A percentile compares a stretch with the other conserved stretches of the same genome.
Conservation (phyloP, 345 rosid species). For the Dimocarpus longan region DNA sequence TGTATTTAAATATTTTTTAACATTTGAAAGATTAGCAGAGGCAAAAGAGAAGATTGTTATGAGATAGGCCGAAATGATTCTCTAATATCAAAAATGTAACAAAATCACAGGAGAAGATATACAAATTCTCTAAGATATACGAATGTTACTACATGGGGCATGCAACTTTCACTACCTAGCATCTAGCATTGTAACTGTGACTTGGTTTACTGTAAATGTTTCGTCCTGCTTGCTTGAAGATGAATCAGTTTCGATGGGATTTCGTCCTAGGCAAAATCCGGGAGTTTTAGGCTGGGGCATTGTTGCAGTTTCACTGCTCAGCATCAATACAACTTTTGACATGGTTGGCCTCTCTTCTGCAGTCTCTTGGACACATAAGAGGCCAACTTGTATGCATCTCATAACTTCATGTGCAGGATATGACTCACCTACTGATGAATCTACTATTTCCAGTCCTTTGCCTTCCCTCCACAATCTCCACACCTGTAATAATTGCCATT, state of each 20-base stretch:
- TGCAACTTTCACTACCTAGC: constrained; percentile 46
- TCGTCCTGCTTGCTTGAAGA: constrained; percentile 56
- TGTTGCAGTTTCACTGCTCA: constrained; percentile 61
- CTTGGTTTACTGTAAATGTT: constrained; percentile 71
- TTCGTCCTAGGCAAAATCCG: constrained; percentile 63
- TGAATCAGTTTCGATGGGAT: constrained; percentile 51
- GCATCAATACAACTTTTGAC: constrained; percentile 65
- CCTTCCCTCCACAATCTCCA: constrained; percentile 74
- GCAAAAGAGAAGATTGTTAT: neutral
- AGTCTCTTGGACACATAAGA: constrained; percentile 74
- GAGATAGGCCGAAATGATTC: neutral
- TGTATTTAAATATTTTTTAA: neutral
- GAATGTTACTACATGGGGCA: neutral
- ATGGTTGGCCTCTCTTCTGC: constrained; percentile 75
- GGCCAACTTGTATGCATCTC: constrained; percentile 81
- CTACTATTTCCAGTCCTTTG: constrained; percentile 51
- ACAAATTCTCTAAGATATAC: constrained; percentile 26
- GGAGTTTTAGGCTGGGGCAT: constrained; percentile 69
- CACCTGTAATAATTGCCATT: constrained; percentile 33
- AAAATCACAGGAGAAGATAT: constrained; percentile 8
- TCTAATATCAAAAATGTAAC: neutral
- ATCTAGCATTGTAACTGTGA: constrained; percentile 68
- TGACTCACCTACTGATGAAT: constrained; percentile 36
- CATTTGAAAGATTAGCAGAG: neutral
- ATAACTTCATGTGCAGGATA: constrained; percentile 49